Evolutionary conservation across 352 stramenopile species (phyloP).

Genomic region (Phytopythium litorale): DNA sequence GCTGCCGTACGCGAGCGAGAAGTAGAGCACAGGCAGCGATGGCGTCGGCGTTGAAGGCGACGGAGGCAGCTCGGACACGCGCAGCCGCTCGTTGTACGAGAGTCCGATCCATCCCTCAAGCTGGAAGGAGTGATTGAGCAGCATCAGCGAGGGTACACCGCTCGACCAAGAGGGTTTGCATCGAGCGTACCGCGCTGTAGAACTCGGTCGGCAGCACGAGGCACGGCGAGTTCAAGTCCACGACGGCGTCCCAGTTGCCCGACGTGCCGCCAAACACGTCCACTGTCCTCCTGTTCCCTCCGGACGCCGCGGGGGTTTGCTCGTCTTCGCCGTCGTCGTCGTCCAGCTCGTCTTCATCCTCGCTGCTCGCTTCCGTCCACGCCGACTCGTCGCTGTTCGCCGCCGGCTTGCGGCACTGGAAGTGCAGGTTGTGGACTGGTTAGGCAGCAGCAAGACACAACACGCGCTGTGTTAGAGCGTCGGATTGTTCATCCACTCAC

Average conservation of each 20-base stretch:
- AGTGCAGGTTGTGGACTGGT: slow-evolving; percentile 40
- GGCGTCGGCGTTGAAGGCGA: neutral
- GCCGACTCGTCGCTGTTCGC: neutral
- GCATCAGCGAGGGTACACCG: neutral
- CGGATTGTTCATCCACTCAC: slow-evolving; percentile 1
- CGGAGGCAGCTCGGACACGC: slow-evolving; percentile 35
- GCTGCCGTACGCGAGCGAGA: slow-evolving; percentile 37
- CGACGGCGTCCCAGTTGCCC: slow-evolving; percentile 48
- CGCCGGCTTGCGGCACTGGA: slow-evolving; percentile 12
- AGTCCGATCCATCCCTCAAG: slow-evolving; percentile 51
- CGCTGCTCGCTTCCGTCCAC: neutral
- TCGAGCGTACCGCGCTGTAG: slow-evolving; percentile 41
- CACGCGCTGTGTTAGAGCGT: neutral
- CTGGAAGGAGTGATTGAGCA: slow-evolving; percentile 17
- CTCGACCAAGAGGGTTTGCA: neutral
- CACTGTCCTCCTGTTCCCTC: slow-evolving; percentile 2
- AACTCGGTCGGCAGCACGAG: slow-evolving; percentile 58
- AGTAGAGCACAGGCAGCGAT: slow-evolving; percentile 34
- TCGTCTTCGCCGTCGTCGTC: slow-evolving; percentile 11
- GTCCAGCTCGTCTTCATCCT: slow-evolving; percentile 9
- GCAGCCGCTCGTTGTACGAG: slow-evolving; percentile 33
- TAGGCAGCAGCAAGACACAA: neutral
- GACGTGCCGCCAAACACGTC: slow-evolving; percentile 50
- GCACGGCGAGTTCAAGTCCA: slow-evolving; percentile 61
- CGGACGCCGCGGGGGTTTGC: neutral